A percentile compares a stretch with the other conserved stretches of the same genome.
Conservation (phyloP, 352 stramenopile species). For the Globisporangium cylindrosporum region DNA sequence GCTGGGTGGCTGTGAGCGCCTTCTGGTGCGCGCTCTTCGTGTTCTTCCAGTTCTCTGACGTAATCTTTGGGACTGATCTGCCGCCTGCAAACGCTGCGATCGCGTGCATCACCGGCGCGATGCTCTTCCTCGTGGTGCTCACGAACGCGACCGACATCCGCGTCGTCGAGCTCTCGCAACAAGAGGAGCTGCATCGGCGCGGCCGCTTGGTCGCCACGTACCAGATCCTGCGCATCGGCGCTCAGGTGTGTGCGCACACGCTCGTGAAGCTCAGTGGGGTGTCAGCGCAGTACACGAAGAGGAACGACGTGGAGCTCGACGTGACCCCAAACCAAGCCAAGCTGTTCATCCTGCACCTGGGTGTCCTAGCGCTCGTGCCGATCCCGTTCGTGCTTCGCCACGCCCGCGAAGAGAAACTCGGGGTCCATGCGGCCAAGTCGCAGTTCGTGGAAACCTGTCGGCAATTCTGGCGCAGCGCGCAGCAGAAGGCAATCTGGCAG, state of each 20-base stretch:
- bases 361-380: conserved; percentile 23
- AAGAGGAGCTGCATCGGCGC: conserved; percentile 31
- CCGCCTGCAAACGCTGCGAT: conserved; percentile 15
- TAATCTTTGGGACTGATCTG: conserved; percentile 11
- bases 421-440: not conserved
- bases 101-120: conserved; percentile 21
- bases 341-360: conserved; percentile 30
- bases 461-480: conserved; percentile 22
- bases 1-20: conserved; percentile 27
- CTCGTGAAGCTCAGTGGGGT: conserved; percentile 20
- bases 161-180: conserved; percentile 44
- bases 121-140: conserved; percentile 28
- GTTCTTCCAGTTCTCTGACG: conserved; percentile 18
- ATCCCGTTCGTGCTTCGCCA: conserved; percentile 30
- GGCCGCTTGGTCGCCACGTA: conserved; percentile 32
- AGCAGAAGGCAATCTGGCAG: conserved; percentile 49
- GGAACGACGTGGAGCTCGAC: conserved; percentile 4
- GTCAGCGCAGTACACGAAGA: not conserved
- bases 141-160: conserved; percentile 37
- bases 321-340: conserved; percentile 17
- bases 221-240: conserved; percentile 28
- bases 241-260: conserved; percentile 22
- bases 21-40: conserved; percentile 32
- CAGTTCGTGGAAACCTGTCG: conserved; percentile 19
- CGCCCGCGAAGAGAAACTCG: conserved; percentile 22